Evolutionary conservation across 1,139 yeast species (phyloP).

Genomic region (Geotrichum histeridarum): DNA sequence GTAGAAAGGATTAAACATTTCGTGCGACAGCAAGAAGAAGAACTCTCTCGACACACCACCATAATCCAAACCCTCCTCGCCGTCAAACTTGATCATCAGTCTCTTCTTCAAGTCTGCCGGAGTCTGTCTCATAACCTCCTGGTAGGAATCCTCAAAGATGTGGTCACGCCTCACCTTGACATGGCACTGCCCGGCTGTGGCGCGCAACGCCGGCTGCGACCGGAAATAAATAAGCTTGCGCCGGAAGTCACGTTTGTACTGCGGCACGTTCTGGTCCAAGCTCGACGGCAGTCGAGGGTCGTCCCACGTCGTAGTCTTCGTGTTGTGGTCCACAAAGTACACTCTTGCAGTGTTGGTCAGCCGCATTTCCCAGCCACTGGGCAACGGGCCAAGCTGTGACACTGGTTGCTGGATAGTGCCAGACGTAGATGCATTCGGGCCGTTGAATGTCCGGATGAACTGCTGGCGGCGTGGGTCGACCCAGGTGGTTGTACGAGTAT

Average conservation of each 20-base stretch:
- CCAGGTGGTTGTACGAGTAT: constrained; percentile 98
- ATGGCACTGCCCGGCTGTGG: constrained; percentile 97
- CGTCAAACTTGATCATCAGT: constrained; percentile 96
- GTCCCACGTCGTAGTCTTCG: constrained; percentile 99
- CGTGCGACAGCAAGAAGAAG: constrained; percentile 92
- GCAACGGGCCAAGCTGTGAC: constrained; percentile 96
- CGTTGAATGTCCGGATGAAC: constrained; percentile 77
- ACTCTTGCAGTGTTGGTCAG: constrained; percentile 97
- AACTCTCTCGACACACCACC: constrained; percentile 99
- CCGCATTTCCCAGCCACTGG: constrained; percentile 99
- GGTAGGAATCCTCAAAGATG: constrained; percentile 94
- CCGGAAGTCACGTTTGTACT: constrained; percentile 97
- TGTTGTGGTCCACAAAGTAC: constrained; percentile 96
- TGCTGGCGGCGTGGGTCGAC: constrained; percentile 99
- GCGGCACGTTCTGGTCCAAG: constrained; percentile 96
- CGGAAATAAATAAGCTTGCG: constrained; percentile 95
- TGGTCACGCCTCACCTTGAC: constrained; percentile 95
- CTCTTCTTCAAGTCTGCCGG: constrained; percentile 98
- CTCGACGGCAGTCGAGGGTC: constrained; percentile 98
- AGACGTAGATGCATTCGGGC: constrained; percentile 39
- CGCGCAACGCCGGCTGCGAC: constrained; percentile 95
- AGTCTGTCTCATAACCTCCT: constrained; percentile 97
- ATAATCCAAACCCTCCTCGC: constrained; percentile 98
- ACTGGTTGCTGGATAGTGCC: constrained; percentile 63
- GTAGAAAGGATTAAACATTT: constrained; percentile 98